These are phyloP conservation scores for Oligophagozyma castellii DNA, from an alignment of 1,139 yeast species.

Conservation along the genomic window DNA sequence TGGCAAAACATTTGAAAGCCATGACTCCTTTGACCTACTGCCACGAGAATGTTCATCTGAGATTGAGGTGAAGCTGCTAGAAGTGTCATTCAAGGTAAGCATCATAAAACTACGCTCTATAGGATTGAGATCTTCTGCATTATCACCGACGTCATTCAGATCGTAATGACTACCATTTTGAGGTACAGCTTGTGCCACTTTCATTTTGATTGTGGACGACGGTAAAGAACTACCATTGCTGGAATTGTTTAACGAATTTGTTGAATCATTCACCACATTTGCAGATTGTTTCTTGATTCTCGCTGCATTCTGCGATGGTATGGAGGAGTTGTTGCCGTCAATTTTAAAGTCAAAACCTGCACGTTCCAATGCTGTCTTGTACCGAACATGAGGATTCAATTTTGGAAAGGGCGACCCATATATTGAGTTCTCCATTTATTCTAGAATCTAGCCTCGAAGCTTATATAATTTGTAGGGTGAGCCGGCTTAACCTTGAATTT, in stretches of 20 bases:
- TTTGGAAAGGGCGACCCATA: slow-evolving; percentile 42
- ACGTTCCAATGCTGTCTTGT: slow-evolving; percentile 48
- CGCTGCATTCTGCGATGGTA: neutral
- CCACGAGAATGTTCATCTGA: slow-evolving; percentile 3
- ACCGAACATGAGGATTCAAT: slow-evolving; percentile 38
- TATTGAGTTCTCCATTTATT: slow-evolving; percentile 7
- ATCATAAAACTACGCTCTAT: slow-evolving; percentile 22
- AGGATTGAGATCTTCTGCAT: slow-evolving; percentile 12
- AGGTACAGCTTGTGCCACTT: neutral
- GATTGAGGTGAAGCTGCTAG: slow-evolving; percentile 3
- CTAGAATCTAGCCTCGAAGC: too few species aligned
- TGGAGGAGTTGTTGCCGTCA: neutral
- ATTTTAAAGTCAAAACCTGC: slow-evolving; percentile 40
- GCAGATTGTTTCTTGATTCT: neutral
- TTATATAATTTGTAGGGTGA: too few species aligned
- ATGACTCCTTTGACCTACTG: too few species aligned
- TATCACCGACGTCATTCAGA: too few species aligned
- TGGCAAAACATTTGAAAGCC: too few species aligned
- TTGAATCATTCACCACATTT: neutral
- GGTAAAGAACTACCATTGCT: neutral
- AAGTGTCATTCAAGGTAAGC: slow-evolving; percentile 18
- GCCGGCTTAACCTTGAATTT: too few species aligned
- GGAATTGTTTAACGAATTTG: neutral
- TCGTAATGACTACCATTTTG: neutral
- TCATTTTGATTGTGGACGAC: neutral